These are phyloP conservation scores for Triadica sebifera DNA, from an alignment of 345 rosid species.

Conservation along the genomic window DNA sequence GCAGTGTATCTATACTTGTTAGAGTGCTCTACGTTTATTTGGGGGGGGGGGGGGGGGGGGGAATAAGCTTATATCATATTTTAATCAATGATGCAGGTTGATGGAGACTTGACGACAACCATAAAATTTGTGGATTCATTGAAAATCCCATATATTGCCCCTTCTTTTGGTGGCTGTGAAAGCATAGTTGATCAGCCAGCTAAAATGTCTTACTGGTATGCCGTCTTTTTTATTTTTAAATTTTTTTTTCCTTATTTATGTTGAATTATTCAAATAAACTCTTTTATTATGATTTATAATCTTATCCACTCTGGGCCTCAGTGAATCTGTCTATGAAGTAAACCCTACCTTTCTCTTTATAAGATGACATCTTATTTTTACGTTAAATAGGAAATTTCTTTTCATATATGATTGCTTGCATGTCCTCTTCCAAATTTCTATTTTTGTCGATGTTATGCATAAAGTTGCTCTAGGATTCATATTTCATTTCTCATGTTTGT, in stretches of 20 bases:
- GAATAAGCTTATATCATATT: neutral
- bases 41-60: too few relatives aligned
- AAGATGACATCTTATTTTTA: neutral
- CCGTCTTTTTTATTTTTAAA: too few relatives aligned
- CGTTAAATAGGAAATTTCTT: too few relatives aligned
- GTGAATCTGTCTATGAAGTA: neutral
- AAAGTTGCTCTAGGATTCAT: neutral
- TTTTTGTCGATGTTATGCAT: neutral
- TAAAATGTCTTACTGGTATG: slow-evolving; percentile 96
- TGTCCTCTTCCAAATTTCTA: neutral
- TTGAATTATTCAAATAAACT: neutral
- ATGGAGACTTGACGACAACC: slow-evolving; percentile 76
- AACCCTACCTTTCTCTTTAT: neutral
- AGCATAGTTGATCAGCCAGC: slow-evolving; percentile 99
- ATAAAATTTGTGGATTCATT: slow-evolving; percentile 76
- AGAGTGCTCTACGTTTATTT: too few relatives aligned
- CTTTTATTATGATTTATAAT: neutral
- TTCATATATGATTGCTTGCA: neutral
- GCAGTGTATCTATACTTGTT: neutral
- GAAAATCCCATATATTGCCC: slow-evolving; percentile 95
- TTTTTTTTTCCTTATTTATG: neutral
- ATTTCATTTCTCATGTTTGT: too few relatives aligned
- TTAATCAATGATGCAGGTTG: slow-evolving; percentile 42
- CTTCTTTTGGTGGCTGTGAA: slow-evolving; percentile 97
- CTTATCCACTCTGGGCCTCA: neutral